These are phyloP conservation scores for Lophiostoma macrostomum DNA, from an alignment of 495 filamentous ascomycete species.

Conservation along the genomic window DNA sequence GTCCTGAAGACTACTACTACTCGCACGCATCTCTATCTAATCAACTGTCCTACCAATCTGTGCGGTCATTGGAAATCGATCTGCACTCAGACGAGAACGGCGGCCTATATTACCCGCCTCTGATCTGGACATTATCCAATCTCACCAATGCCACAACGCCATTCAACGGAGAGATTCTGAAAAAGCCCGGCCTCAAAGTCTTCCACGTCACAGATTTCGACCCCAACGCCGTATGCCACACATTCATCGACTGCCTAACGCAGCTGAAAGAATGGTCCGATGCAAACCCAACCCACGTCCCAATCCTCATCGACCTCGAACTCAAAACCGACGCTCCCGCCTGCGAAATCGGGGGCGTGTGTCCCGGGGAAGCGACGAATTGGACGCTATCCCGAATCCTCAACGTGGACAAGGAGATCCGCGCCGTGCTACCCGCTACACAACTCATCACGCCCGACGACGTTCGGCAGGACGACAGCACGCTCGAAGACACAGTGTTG, in stretches of 20 bases:
- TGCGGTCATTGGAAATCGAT: conserved; percentile 36
- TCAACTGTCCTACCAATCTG: conserved; percentile 33
- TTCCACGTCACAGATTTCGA: conserved; percentile 37
- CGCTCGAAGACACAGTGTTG: conserved; percentile 32
- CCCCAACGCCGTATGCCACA: conserved; percentile 31
- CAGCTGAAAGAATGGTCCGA: conserved; percentile 33
- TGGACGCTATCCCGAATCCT: conserved; percentile 19
- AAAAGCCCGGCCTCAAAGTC: conserved; percentile 30
- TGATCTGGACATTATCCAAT: conserved; percentile 30
- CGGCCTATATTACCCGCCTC: conserved; percentile 32
- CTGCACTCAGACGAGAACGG: conserved; percentile 35
- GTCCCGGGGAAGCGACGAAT: conserved; percentile 20
- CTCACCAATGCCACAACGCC: conserved; percentile 14
- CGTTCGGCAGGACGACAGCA: conserved; percentile 21
- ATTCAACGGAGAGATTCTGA: conserved; percentile 17
- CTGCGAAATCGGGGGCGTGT: conserved; percentile 17
- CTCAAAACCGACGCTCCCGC: conserved; percentile 26
- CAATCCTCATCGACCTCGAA: conserved; percentile 38
- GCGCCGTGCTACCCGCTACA: conserved; percentile 26
- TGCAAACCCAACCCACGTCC: conserved; percentile 32
- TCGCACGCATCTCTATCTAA: conserved; percentile 28
- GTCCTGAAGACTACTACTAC: conserved; percentile 27
- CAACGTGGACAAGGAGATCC: conserved; percentile 35
- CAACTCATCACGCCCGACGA: conserved; percentile 35
- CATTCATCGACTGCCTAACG: conserved; percentile 34